Conservation (phyloP, 371 early-diverging fungal species). For the Mycotypha africana region DNA sequence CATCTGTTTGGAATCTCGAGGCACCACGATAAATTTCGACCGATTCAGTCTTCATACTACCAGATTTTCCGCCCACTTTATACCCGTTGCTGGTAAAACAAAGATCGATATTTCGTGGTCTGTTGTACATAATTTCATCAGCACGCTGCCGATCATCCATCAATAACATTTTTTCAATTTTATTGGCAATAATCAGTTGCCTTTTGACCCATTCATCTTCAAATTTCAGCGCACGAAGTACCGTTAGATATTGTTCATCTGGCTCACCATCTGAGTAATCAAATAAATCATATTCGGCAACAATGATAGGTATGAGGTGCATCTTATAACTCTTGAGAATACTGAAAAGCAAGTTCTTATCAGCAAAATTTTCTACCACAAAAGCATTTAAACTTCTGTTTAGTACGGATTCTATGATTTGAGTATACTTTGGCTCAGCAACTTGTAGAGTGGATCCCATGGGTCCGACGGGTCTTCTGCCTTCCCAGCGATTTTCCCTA, state of each 20-base stretch:
- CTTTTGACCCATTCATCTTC: constrained; percentile 71
- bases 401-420: constrained; percentile 68
- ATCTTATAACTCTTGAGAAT: constrained; percentile 51
- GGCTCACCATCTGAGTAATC: constrained; percentile 75
- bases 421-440: constrained; percentile 56
- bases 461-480: constrained; percentile 76
- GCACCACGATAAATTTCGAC: constrained; percentile 28
- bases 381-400: constrained; percentile 67
- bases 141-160: constrained; percentile 69
- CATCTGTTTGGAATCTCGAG: constrained; percentile 41
- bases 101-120: constrained; percentile 64
- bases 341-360: constrained; percentile 44
- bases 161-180: constrained; percentile 77
- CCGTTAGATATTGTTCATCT: constrained; percentile 52
- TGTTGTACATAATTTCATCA: constrained; percentile 62
- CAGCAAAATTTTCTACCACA: constrained; percentile 70
- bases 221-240: constrained; percentile 61
- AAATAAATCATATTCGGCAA: constrained; percentile 60
- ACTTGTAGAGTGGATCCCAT: constrained; percentile 72
- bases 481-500: constrained; percentile 48
- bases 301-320: constrained; percentile 48
- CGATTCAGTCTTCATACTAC: constrained; percentile 42
- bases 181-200: constrained; percentile 66
- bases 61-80: constrained; percentile 55
- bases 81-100: constrained; percentile 66